Evolutionary conservation across 345 rosid genomes (phyloP).

Genomic region (Populus euphratica): DNA sequence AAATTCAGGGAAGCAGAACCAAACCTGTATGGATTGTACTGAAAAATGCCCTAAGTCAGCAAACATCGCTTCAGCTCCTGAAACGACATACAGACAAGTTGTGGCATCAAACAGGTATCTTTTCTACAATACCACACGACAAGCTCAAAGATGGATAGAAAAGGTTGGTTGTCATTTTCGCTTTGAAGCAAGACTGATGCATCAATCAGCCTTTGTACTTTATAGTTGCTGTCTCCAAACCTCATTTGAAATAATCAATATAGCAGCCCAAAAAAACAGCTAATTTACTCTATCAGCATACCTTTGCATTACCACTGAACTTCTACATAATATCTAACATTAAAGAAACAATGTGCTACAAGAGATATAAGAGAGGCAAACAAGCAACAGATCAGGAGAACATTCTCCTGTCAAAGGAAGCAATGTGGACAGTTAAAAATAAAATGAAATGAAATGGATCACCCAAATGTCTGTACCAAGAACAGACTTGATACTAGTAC

Average conservation of each 20-base stretch:
- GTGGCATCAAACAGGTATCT: not conserved
- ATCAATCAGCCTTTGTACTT: not conserved
- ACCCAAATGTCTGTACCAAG: not conserved
- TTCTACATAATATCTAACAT: not conserved
- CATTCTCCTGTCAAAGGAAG: not conserved
- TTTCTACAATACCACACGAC: not conserved
- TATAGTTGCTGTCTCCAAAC: not conserved
- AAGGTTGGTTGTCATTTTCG: not conserved
- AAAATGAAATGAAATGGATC: not conserved
- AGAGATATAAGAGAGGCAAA: not conserved
- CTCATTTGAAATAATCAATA: not conserved
- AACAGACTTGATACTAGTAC: not conserved
- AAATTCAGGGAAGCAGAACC: conserved; percentile 8
- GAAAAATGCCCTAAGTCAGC: conserved; percentile 97
- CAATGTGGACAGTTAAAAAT: not conserved
- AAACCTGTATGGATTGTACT: conserved; percentile 83
- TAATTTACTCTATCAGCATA: not conserved
- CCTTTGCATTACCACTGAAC: not conserved
- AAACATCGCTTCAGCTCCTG: conserved; percentile 99
- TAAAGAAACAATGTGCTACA: not conserved
- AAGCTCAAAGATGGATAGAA: not conserved
- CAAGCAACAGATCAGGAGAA: not conserved
- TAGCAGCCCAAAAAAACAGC: not conserved
- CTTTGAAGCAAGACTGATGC: not conserved
- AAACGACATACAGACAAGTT: conserved; percentile 6